A percentile compares a stretch with the other conserved stretches of the same genome.
These are phyloP conservation scores for Polyplosphaeria fusca DNA, from an alignment of 495 filamentous ascomycete species.

Conservation along the genomic window DNA sequence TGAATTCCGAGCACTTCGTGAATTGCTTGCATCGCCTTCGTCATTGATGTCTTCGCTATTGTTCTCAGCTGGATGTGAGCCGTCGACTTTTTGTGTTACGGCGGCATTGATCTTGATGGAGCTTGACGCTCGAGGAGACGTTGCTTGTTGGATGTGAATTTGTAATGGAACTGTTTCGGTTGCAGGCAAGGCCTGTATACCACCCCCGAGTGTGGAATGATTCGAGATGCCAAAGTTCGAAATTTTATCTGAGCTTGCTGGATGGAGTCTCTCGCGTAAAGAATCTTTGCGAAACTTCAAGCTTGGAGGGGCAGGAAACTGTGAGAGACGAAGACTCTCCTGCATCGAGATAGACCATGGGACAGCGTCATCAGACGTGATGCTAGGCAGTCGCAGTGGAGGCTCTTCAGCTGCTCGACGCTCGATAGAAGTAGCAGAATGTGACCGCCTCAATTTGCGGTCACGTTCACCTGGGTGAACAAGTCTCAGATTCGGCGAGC, in stretches of 20 bases:
- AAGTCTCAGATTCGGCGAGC: constrained; percentile 19
- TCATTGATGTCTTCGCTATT: neutral
- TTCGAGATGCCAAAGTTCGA: no score
- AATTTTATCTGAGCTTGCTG: no score
- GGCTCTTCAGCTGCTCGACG: no score
- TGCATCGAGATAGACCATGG: constrained; percentile 23
- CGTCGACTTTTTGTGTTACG: no score
- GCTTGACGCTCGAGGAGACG: neutral
- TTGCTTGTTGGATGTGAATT: constrained; percentile 20
- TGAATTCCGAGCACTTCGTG: constrained; percentile 14
- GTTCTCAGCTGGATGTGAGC: no score
- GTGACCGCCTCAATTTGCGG: constrained; percentile 20
- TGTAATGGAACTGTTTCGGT: neutral
- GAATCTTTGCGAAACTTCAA: neutral
- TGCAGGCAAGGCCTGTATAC: no score
- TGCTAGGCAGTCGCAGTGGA: constrained; percentile 22
- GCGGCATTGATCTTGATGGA: constrained; percentile 7
- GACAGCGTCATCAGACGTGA: neutral
- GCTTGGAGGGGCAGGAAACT: constrained; percentile 14
- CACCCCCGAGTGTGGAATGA: no score
- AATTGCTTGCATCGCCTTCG: neutral
- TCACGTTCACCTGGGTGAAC: neutral
- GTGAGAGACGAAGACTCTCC: constrained; percentile 30
- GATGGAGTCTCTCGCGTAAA: neutral
- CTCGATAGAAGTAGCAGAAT: constrained; percentile 24